Base-by-base conservation (phyloP, 1,139 yeast genomes). In the Nadsonia starkeyi-henricii region DNA sequence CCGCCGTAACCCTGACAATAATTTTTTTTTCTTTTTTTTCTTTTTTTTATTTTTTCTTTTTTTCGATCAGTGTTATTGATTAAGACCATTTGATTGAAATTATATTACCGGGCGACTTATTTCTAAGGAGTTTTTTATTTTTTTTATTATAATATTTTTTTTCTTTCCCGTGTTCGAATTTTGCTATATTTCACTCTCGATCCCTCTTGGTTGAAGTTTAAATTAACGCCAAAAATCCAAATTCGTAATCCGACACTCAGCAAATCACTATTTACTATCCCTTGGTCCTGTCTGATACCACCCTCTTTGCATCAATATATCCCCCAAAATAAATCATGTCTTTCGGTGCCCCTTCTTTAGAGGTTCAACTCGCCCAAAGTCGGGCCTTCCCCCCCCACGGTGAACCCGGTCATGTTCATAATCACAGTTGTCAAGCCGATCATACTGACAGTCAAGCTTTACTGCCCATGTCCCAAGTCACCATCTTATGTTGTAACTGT, bases 401-500 rank as follows among this genome's bases (percentile, higher is more conserved):
- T 23, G 28, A 23, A 23, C 28, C 28, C 9, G 28, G 28, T 9
- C 39, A 33, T 4, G 15, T 33, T n/a, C 39, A 33, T n/a, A 33
- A 33, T 33, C 39, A 33, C 17, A 12, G 17, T 33, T 23, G 28
- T 23, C 28, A 23, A 23, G 28, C 28, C 9, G 39, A 13, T n/a
- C 15, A 33, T 33, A 13, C 39, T 15, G 39, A 33, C 12, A 33
- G 39, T 33, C 39, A 33, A 33, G 39, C 39, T n/a, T 33, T 33
- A 15, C 39, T 46, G 45, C 43, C 48, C 15, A 45, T 45, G 33
- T 47, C 44, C 46, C 39, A 47, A 18, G 58, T 60, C 36, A 91
- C 97, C 1, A 94, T 93, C 53, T 76, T 91, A 53, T 91, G 99
- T 73, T 88, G 95, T 69, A 86, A 85, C 81, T 91, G 99, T 81